Base-by-base conservation (phyloP, 139 green algal species). In the Chlorella sp. region DNA sequence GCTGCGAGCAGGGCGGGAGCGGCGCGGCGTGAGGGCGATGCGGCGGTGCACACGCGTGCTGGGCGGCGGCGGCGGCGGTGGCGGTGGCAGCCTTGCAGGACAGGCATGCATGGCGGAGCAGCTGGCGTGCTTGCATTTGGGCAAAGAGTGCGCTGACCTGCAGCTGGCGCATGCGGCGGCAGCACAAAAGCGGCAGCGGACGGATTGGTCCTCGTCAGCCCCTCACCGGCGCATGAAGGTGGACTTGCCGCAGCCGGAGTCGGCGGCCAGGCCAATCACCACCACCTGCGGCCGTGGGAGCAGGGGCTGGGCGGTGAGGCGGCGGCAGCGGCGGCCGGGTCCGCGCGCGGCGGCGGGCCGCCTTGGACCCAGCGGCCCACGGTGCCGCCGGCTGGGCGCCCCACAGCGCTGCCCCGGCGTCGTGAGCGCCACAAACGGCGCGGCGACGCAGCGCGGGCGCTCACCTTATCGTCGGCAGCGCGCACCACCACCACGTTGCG, bases 221-320 rank as follows among this genome's bases (percentile, higher is more conserved):
- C 63, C 75, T 82, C 75, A 82, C 75, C 75, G 95, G 75, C 98
- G 92, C 98, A 99, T 99, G 96, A 99, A 99, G 47, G 98, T 99
- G 75, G 97, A 99, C 94, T 99, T 99, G 89, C 98, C 98, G 93
- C 98, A 99, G 30, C 98, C 95, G 57, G 96, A 99, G 92, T 99
- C 97, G 28, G 97, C 97, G 51, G 97, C 97, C 75, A 99, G 92
- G 70, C 97, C 97, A 62, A 99, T 97, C 21, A 99, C 95, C 5
- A 99, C 92, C 41, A 82, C 74, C 80, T 85, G 75, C 75, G 70
- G 26, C 36, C 30, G 28, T 2, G 28, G 30, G 18, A 36, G 9
- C 36, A 60, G 28, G 16, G 56, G 75, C 26, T 51, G 44, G 26
- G 15, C 26, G 51, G 32, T 67, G 51, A 80, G 67, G 34, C 32